Evolutionary conservation across 2,329 filamentous ascomycete species (phyloP), one percentile per base, ranked within the genome.

Genomic region (Exophiala lecanii-corni): DNA sequence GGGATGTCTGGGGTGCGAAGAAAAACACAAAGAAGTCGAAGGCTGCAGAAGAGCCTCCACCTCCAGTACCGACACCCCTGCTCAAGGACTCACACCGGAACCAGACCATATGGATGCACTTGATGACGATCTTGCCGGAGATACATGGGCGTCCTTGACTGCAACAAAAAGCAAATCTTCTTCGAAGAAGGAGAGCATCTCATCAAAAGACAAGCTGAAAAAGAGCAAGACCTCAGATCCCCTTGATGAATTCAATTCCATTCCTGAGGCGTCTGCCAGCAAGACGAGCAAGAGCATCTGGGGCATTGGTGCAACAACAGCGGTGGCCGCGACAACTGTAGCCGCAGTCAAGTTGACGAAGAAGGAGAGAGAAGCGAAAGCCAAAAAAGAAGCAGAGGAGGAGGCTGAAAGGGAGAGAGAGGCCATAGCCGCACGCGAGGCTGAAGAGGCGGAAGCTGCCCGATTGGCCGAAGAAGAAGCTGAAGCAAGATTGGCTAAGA

Each of bases 1-100:
- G 57, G 37, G 56, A 57, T 38, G 55, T 62, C 23, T 69, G 63
- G 65, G 62, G 54, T 2, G 33, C 56, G 5, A 76, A 73, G 53
- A 64, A 64, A 53, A 61, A 60, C 1, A 73, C 70, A 51, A 78
- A 72, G 56, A 63, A 57, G 35, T 61, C 62, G 41, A 74, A 65
- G 49, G 59, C 61, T 37, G 49, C 65, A 36, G 59, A 62, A 40
- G 66, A 68, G 21, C 67, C 67, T 38, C 70, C 70, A 21, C 70
- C 70, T 25, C 69, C 68, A 13, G 70, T 67, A 16, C 70, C 70
- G 2, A 71, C 68, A 23, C 69, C 70, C 70, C 70, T 32, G 61
- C 67, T 35, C 61, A 70, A 47, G 68, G 66, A 15, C 53, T 71
- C 3, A 63, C 59, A 4, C 65, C 64, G 4, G 68, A 71, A 36